phyloP scores from a whole-genome alignment of 176 grass and related monocot species.

The Bothriochloa decipiens region DNA sequence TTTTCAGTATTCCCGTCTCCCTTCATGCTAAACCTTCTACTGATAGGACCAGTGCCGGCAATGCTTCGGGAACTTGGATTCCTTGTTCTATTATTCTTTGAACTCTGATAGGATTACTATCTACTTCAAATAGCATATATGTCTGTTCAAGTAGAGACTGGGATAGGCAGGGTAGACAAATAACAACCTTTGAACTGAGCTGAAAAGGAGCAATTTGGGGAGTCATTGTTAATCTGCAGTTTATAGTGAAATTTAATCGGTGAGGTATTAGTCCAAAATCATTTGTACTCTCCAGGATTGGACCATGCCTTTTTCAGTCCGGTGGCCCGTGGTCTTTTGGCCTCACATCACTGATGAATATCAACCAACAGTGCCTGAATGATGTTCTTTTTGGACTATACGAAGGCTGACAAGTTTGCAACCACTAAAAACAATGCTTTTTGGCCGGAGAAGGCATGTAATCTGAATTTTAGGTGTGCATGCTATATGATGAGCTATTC shows the following conservation, averaged over 20 bases:
- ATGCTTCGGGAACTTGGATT: slow-evolving; percentile 13
- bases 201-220: neutral
- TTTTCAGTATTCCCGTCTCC: neutral
- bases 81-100: neutral
- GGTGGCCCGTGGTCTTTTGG: neutral
- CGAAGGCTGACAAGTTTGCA: neutral
- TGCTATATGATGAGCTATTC: neutral
- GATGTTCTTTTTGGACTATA: neutral
- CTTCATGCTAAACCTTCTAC: neutral
- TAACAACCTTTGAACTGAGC: neutral
- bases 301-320: neutral
- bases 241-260: neutral
- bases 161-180: neutral
- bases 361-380: neutral
- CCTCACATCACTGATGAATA: neutral
- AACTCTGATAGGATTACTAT: neutral
- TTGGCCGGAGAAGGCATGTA: neutral
- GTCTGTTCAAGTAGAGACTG: slow-evolving; percentile 8
- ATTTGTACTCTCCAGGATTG: slow-evolving; percentile 24
- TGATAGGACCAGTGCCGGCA: neutral
- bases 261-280: neutral
- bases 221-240: neutral
- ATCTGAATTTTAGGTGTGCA: neutral
- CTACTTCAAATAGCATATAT: neutral
- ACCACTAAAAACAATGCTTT: neutral